Evolutionary conservation across 495 filamentous ascomycete genomes (phyloP).

Genomic region (Sordaria brevicollis): DNA sequence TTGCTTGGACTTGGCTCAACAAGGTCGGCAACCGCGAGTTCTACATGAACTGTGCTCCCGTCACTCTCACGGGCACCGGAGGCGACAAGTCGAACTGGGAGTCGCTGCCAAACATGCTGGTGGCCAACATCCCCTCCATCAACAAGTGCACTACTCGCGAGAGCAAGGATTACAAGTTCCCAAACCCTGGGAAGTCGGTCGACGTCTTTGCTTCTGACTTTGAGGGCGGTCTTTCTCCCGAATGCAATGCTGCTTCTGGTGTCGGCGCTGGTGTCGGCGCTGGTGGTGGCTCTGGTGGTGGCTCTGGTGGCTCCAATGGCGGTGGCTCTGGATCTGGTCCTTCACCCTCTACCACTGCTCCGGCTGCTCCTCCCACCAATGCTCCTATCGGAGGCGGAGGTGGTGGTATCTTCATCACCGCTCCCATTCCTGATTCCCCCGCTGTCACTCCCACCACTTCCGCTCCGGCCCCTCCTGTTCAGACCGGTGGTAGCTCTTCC

Average conservation of each 20-base stretch:
- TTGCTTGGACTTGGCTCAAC: conserved; percentile 92
- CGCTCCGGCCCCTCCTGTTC: not conserved
- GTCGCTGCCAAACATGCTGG: conserved; percentile 67
- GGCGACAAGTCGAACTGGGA: conserved; percentile 40
- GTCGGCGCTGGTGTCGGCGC: conserved; percentile 12
- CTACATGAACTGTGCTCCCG: conserved; percentile 89
- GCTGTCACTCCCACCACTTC: not conserved
- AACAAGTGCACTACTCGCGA: conserved; percentile 40
- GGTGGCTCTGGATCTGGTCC: not conserved
- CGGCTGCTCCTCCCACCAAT: conserved; percentile 2
- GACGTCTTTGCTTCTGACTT: conserved; percentile 15
- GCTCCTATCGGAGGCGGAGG: conserved; percentile 37
- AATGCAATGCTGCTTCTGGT: not conserved
- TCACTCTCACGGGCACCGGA: conserved; percentile 49
- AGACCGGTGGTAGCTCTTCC: not conserved
- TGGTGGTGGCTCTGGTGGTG: not conserved
- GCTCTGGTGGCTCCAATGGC: not conserved
- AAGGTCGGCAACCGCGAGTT: conserved; percentile 80
- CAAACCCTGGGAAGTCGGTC: conserved; percentile 47
- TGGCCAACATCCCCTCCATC: conserved; percentile 52
- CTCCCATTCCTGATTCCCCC: conserved; percentile 15
- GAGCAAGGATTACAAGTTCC: conserved; percentile 37
- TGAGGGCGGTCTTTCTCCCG: conserved; percentile 9
- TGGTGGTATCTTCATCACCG: conserved; percentile 59
- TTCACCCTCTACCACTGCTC: not conserved